Evolutionary conservation across 768 basidiomycete genomes (phyloP).

Genomic region (Boletus subcaerulescens): DNA sequence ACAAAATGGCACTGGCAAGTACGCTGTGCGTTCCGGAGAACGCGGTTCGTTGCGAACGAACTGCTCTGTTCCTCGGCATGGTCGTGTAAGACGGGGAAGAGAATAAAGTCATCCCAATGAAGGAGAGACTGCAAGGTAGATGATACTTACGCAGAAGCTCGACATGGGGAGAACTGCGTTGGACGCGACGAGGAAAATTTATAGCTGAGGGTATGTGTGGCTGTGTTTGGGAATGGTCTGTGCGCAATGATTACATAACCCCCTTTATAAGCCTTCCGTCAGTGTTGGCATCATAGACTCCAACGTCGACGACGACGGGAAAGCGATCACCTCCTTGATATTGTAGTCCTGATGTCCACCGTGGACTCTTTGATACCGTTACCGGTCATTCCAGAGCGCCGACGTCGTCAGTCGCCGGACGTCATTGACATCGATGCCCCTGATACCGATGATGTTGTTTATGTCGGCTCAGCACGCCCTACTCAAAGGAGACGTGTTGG

Average conservation of each 20-base stretch:
- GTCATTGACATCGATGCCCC: constrained; percentile 46
- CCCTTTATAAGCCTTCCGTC: constrained; percentile 8
- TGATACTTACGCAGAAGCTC: constrained; percentile 12
- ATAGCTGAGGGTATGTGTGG: constrained; percentile 25
- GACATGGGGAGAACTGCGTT: background rate
- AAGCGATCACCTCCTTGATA: background rate
- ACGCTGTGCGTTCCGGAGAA: constrained; percentile 60
- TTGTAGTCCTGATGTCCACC: constrained; percentile 18
- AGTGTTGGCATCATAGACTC: background rate
- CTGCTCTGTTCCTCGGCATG: constrained; percentile 79
- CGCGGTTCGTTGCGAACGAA: constrained; percentile 77
- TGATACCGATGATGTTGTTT: constrained; percentile 34
- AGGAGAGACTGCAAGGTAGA: background rate
- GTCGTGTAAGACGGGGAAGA: constrained; percentile 93
- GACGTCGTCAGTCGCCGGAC: constrained; percentile 22
- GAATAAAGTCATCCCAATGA: constrained; percentile 68
- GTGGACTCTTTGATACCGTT: constrained; percentile 8
- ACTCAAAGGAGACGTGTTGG: constrained; percentile 26
- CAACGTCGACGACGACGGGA: constrained; percentile 22
- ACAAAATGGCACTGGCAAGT: constrained; percentile 90
- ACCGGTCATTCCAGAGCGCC: constrained; percentile 11
- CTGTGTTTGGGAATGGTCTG: constrained; percentile 30
- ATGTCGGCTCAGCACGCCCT: constrained; percentile 22
- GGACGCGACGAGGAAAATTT: constrained; percentile 20
- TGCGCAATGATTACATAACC: constrained; percentile 30